A percentile compares a stretch with the other conserved stretches of the same genome.
phyloP scores from a whole-genome alignment of 148 eudicot genomes.

The Spergularia marina region DNA sequence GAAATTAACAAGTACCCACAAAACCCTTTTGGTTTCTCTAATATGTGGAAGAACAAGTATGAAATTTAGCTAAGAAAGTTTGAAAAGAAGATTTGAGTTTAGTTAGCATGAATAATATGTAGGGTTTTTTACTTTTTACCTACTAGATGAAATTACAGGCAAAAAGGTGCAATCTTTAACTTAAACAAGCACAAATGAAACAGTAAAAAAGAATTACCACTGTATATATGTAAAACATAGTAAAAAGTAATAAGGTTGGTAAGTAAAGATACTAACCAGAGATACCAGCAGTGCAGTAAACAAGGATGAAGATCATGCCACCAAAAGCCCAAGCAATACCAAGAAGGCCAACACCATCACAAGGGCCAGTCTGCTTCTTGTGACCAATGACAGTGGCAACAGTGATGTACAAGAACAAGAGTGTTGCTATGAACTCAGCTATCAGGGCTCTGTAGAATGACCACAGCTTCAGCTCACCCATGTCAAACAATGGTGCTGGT shows the following conservation, averaged over 20 bases:
- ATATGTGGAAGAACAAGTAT: not conserved
- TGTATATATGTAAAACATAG: not conserved
- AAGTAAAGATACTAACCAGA: conserved; percentile 44
- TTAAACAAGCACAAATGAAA: not conserved
- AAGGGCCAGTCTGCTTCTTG: conserved; percentile 65
- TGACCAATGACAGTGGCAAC: conserved; percentile 88
- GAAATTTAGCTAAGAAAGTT: not conserved
- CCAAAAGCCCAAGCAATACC: conserved; percentile 96
- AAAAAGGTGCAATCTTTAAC: no score
- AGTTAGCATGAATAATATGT: not conserved
- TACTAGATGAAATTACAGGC: no score
- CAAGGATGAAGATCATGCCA: conserved; percentile 90
- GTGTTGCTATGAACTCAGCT: conserved; percentile 87
- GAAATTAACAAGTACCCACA: not conserved
- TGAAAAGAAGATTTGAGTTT: no score
- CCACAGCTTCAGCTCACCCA: conserved; percentile 69
- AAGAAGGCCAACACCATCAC: conserved; percentile 78
- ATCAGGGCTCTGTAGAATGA: conserved; percentile 90
- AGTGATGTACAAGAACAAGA: conserved; percentile 71
- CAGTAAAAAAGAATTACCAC: no score
- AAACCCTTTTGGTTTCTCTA: conserved; percentile 1
- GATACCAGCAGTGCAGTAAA: conserved; percentile 96
- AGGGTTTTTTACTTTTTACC: no score
- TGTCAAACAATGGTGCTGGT: conserved; percentile 77
- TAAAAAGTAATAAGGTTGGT: not conserved